Evolutionary conservation across 2,329 filamentous ascomycete genomes (phyloP), one percentile per base, ranked within the genome.

Genomic region (Ceratocystis alfenasii): DNA sequence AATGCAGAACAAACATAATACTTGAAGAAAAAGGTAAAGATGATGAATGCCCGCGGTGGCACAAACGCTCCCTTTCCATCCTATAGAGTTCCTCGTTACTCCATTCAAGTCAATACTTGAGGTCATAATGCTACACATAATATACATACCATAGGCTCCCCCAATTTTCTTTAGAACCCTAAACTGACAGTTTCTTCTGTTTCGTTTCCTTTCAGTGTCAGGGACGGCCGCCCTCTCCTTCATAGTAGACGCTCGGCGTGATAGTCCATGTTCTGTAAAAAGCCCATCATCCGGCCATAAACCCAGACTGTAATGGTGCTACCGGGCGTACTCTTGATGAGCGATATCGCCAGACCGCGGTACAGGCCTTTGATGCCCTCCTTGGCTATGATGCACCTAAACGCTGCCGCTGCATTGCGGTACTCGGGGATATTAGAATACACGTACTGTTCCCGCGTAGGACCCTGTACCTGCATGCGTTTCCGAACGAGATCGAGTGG

Each of bases 281-380:
- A 70, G 63, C 79, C 81, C 76, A 96, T 77, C 20, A 83, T 83
- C 72, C 87, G 80, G 77, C 96, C 92, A 75, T 96, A 96, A 1
- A 90, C 95, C 90, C 91, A 96, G 80, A 96, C 89, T 0, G 92
- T 96, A 41, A 96, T 84, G 5, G 92, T 90, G 74, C 89, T 94
- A 33, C 89, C 86, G n/a, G 94, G 94, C 25, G 93, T 94, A 41
- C 93, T 90, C 79, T 99, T 99, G 70, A 97, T 74, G 73, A 99
- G 76, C 74, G 91, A 93, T 66, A 97, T 91, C 0, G 87, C 87
- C 73, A 99, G 77, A 0, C 94, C 94, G 65, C 92, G 83, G 75
- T 97, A 99, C 71, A 97, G 74, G 0, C 93, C 92, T 65, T 89
- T 81, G 55, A 86, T 71, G 0, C 94, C 92, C 74, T 97, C 92